phyloP scores from a whole-genome alignment of 352 stramenopile species.

The Phytophthora hybrid region DNA sequence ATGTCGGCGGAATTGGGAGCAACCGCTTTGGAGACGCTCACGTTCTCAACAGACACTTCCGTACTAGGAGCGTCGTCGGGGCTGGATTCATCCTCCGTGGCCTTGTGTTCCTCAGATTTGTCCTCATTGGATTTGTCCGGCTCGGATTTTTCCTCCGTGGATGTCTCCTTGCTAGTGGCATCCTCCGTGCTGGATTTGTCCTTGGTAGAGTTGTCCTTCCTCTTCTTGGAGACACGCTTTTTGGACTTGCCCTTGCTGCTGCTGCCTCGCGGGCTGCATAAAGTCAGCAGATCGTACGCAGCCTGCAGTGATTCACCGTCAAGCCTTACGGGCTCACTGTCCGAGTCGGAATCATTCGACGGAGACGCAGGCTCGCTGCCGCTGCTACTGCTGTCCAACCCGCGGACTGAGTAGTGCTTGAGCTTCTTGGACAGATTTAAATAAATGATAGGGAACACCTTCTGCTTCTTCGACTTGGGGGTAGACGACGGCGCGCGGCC shows the following conservation, averaged over 20 bases:
- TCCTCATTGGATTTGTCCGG: slow-evolving; percentile 1
- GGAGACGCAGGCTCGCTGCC: slow-evolving; percentile 29
- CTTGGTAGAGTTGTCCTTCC: background rate
- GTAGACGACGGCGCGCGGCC: slow-evolving; percentile 44
- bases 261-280: slow-evolving; percentile 43
- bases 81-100: background rate
- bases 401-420: slow-evolving; percentile 42
- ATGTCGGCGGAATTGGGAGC: background rate
- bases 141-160: background rate
- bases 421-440: slow-evolving; percentile 79
- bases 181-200: background rate
- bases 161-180: slow-evolving; percentile 3
- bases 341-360: slow-evolving; percentile 29
- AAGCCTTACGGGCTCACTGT: slow-evolving; percentile 48
- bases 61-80: background rate
- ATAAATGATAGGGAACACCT: slow-evolving; percentile 83
- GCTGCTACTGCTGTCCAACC: slow-evolving; percentile 16
- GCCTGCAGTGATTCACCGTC: slow-evolving; percentile 78
- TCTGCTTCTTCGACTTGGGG: slow-evolving; percentile 57
- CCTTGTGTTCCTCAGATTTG: slow-evolving; percentile 6
- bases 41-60: too few relatives aligned
- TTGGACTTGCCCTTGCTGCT: slow-evolving; percentile 17
- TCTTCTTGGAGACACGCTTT: slow-evolving; percentile 7
- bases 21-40: background rate
- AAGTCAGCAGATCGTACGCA: slow-evolving; percentile 72